A percentile compares a stretch with the other conserved stretches of the same genome.
Conservation (phyloP, 2,329 filamentous ascomycete species). For the Aureobasidium sp. region DNA sequence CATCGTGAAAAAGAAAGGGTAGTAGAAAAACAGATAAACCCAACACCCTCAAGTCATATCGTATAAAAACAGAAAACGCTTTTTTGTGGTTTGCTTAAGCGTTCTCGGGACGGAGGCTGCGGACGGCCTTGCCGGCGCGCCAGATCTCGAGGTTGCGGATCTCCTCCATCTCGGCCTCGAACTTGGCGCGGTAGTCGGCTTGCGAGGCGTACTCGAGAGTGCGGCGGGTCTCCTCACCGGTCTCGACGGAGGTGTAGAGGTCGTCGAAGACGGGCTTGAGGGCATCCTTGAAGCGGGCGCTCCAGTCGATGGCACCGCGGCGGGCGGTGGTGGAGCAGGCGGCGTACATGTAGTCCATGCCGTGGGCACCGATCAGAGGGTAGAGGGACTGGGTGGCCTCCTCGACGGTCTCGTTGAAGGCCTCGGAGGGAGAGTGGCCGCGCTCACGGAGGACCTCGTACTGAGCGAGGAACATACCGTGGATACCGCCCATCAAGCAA, state of each 20-base stretch:
- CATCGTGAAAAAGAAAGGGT: slow-evolving; percentile 4
- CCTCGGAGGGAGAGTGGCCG: slow-evolving; percentile 94
- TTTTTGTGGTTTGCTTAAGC: slow-evolving; percentile 19
- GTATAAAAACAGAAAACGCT: slow-evolving; percentile 1
- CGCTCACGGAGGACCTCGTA: slow-evolving; percentile 99
- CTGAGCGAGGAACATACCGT: slow-evolving; percentile 99
- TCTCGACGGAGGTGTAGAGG: slow-evolving; percentile 87
- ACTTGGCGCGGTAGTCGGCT: slow-evolving; percentile 92
- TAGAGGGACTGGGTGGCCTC: slow-evolving; percentile 98
- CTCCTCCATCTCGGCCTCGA: slow-evolving; percentile 97
- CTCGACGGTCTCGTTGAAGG: slow-evolving; percentile 99
- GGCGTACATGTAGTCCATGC: slow-evolving; percentile 99
- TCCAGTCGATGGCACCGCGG: slow-evolving; percentile 98
- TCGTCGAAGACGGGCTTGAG: slow-evolving; percentile 98
- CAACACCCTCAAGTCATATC: slow-evolving; percentile 5
- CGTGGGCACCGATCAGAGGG: slow-evolving; percentile 92
- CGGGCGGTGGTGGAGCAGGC: slow-evolving; percentile 98
- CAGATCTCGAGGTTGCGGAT: slow-evolving; percentile 98
- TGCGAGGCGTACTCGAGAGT: slow-evolving; percentile 96
- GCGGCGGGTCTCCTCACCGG: slow-evolving; percentile 90
- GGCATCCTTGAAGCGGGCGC: slow-evolving; percentile 90
- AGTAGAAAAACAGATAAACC: neutral
- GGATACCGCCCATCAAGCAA: slow-evolving; percentile 99
- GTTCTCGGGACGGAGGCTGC: slow-evolving; percentile 40
- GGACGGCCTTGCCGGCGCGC: slow-evolving; percentile 95